Conservation (phyloP, 2,329 filamentous ascomycete genomes). For the Didymella exigua region DNA sequence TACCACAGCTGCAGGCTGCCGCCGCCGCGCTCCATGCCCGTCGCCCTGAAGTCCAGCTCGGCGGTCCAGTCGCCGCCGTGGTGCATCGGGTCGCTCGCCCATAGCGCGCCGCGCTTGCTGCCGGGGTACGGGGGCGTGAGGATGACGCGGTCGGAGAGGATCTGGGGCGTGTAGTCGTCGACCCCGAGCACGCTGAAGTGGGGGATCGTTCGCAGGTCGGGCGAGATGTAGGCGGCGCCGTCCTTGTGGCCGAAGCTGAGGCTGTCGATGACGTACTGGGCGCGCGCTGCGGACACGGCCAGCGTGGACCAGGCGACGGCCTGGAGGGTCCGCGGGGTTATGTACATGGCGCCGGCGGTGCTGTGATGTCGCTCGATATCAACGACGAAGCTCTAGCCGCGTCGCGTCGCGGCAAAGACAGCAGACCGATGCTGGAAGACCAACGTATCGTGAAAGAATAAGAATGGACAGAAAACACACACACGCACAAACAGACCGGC, state of each 20-base stretch:
- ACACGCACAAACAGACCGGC: too few species aligned
- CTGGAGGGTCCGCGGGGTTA: conserved; percentile 48
- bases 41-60: conserved; percentile 86
- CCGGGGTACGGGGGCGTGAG: conserved; percentile 88
- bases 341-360: conserved; percentile 38
- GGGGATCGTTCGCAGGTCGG: conserved; percentile 60
- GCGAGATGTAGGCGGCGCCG: conserved; percentile 68
- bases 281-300: conserved; percentile 59
- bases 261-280: conserved; percentile 71
- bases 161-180: conserved; percentile 61
- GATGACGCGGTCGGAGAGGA: conserved; percentile 87
- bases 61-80: conserved; percentile 75
- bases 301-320: conserved; percentile 50
- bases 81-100: conserved; percentile 69
- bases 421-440: conserved; percentile 9
- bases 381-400: conserved; percentile 25
- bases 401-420: conserved; percentile 20
- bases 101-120: conserved; percentile 81
- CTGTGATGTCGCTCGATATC: too few species aligned
- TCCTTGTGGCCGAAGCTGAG: conserved; percentile 76
- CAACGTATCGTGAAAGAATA: conserved; percentile 35
- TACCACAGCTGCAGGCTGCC: conserved; percentile 97
- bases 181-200: conserved; percentile 60
- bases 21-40: conserved; percentile 80
- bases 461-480: conserved; percentile 21